Evolutionary conservation across 2,329 filamentous ascomycete species (phyloP), one percentile per base, ranked within the genome.

Genomic region (Cercospora janseana): DNA sequence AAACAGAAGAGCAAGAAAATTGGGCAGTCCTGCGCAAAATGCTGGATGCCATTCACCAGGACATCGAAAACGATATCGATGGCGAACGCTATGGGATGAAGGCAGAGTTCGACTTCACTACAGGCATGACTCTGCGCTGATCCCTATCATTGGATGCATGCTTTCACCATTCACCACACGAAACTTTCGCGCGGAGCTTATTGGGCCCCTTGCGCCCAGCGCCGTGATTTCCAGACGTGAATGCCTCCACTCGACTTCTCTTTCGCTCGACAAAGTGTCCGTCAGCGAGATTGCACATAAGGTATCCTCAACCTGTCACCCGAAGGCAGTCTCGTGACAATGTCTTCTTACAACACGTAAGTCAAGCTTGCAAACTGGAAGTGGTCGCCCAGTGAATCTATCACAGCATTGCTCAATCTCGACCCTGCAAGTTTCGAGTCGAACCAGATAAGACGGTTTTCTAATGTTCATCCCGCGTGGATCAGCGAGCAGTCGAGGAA

Each of bases 331-430:
- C 8, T 10, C n/a, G 15, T 15, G n/a, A 15, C n/a, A 23, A 37
- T 37, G 34, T 21, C 34, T 9, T 12, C n/a, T 9, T 46, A 16
- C 20, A 8, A 23, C n/a, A 37, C 13, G 29, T 46, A 32, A 26
- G 18, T 8, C 21, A n/a, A n/a, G n/a, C n/a, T n/a, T n/a, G n/a
- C n/a, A n/a, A n/a, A n/a, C n/a, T n/a, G n/a, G n/a, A n/a, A n/a
- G n/a, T n/a, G n/a, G n/a, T n/a, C n/a, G n/a, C n/a, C 18, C n/a
- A 20, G 27, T 34, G 29, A 48, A 2, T 3, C 3, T 23, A 44
- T 5, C 5, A 24, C 15, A 52, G 49, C 3, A 28, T 52, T 29
- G 24, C 29, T 20, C 37, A 24, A 9, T 52, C 50, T 5, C 48
- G 34, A 24, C 27, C 44, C 3, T 44, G 38, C 29, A 38, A 42